phyloP scores from a whole-genome alignment of 495 filamentous ascomycete species.

The Hypoxylon crocopeplum region DNA sequence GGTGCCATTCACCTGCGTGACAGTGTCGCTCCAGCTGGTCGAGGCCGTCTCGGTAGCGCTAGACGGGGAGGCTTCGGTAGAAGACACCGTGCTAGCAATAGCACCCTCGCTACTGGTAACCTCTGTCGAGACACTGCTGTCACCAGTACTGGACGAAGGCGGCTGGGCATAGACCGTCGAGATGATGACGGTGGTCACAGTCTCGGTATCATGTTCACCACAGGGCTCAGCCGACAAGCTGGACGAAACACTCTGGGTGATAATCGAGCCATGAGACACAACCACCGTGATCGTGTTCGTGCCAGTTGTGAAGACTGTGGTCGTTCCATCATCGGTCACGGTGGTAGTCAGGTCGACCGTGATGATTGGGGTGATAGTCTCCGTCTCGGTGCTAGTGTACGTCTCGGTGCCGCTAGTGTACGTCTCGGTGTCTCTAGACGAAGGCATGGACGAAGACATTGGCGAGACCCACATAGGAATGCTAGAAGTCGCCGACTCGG shows the following conservation, averaged over 20 bases:
- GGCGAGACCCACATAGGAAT: too few relatives aligned
- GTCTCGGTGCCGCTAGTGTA: background rate
- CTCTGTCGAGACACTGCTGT: too few relatives aligned
- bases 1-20: too few relatives aligned
- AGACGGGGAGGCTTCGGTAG: too few relatives aligned
- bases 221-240: slow-evolving; percentile 6
- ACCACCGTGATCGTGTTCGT: slow-evolving; percentile 11
- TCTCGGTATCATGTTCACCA: slow-evolving; percentile 12
- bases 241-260: background rate
- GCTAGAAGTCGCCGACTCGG: background rate
- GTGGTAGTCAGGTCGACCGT: slow-evolving; percentile 20
- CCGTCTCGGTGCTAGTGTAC: slow-evolving; percentile 20
- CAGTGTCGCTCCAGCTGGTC: too few relatives aligned
- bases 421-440: background rate
- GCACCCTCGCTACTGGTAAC: too few relatives aligned
- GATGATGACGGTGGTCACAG: slow-evolving; percentile 23
- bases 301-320: background rate
- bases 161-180: slow-evolving; percentile 27
- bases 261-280: slow-evolving; percentile 4
- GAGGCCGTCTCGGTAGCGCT: too few relatives aligned
- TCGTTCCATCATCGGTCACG: background rate
- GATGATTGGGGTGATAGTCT: slow-evolving; percentile 13
- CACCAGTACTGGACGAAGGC: background rate
- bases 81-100: too few relatives aligned
- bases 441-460: too few relatives aligned